Percentiles rank a stretch among this genome's conserved stretches.
Conservation (phyloP, 305 asterid genomes). For the Solanum hybrid region DNA sequence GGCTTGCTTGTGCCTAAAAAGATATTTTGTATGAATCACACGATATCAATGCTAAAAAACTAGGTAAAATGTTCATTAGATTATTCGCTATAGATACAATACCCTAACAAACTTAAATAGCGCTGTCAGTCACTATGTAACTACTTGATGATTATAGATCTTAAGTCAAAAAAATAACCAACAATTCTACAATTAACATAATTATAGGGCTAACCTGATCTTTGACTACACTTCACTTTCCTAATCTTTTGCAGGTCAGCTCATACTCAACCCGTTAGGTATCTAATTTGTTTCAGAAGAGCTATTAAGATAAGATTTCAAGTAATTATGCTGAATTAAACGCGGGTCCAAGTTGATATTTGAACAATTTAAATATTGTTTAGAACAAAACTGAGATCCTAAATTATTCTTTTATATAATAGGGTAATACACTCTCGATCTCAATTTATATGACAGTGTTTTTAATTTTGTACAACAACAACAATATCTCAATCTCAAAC, state of each 20-base stretch:
- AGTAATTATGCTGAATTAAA: neutral
- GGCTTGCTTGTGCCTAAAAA: neutral
- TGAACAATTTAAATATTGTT: neutral
- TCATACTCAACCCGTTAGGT: neutral
- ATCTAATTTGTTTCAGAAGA: neutral
- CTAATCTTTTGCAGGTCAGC: neutral
- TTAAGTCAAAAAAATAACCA: neutral
- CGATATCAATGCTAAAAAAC: neutral
- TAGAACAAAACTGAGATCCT: neutral
- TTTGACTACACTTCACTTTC: neutral
- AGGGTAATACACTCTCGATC: neutral
- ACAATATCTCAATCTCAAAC: neutral
- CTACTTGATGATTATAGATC: neutral
- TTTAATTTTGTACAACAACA: neutral
- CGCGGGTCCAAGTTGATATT: neutral
- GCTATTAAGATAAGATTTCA: neutral
- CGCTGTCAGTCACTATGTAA: neutral
- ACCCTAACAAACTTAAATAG: neutral
- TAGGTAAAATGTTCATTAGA: neutral
- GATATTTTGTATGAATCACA: neutral
- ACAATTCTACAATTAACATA: neutral
- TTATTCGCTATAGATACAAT: neutral
- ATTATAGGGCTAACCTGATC: neutral
- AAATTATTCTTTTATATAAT: neutral
- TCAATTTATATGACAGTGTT: neutral